A percentile compares a stretch with the other conserved stretches of the same genome.
phyloP scores from a whole-genome alignment of 192 early-diverging fungal genomes.

The Chytriomyces confervae region DNA sequence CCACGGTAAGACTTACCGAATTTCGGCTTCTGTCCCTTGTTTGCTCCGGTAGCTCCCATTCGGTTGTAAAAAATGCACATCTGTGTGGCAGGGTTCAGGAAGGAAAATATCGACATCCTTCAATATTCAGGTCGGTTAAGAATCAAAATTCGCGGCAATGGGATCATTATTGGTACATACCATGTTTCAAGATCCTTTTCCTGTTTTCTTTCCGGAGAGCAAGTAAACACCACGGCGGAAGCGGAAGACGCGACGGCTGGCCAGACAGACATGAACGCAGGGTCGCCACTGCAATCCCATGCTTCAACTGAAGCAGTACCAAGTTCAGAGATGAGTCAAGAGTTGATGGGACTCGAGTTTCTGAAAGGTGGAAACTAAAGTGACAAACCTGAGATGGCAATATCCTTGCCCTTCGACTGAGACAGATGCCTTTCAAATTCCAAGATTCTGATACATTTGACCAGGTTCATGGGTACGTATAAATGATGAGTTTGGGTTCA shows the following conservation, averaged over 20 bases:
- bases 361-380: no score
- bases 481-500: not conserved
- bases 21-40: constrained; percentile 26
- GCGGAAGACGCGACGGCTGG: constrained; percentile 43
- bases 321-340: not conserved
- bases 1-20: constrained; percentile 5
- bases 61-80: constrained; percentile 47
- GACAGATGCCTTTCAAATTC: constrained; percentile 29
- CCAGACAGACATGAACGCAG: constrained; percentile 42
- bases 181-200: constrained; percentile 55
- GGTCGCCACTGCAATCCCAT: constrained; percentile 60
- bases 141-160: not conserved
- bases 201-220: constrained; percentile 41
- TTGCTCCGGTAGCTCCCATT: constrained; percentile 5
- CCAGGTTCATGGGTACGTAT: not conserved
- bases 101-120: constrained; percentile 46
- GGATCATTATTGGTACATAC: constrained; percentile 15
- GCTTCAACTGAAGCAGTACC: constrained; percentile 39
- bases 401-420: constrained; percentile 19
- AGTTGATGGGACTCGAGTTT: not conserved
- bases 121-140: not conserved
- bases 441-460: constrained; percentile 9
- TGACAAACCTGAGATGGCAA: constrained; percentile 11
- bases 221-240: constrained; percentile 45
- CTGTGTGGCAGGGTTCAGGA: constrained; percentile 41